Conservation (phyloP, 345 rosid genomes). For the Rhodomyrtus tomentosa region DNA sequence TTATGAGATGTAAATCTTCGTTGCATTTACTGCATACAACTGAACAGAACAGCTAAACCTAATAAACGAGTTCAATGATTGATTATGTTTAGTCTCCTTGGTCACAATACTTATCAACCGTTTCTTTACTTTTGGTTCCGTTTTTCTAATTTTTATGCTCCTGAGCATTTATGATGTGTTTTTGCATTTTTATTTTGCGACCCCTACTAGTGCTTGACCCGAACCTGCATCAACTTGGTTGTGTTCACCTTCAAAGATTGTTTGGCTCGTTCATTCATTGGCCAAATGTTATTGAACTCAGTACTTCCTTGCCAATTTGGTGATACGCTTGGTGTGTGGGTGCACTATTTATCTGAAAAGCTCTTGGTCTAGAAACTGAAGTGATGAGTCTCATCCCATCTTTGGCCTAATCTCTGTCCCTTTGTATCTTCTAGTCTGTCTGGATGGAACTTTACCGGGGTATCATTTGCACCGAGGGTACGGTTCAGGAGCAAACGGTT, state of each 20-base stretch:
- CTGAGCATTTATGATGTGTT: neutral
- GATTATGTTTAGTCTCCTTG: neutral
- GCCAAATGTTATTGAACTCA: neutral
- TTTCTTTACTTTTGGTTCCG: neutral
- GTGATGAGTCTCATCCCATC: neutral
- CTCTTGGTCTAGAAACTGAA: neutral
- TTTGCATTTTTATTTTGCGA: neutral
- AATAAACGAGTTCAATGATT: neutral
- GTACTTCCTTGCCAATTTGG: neutral
- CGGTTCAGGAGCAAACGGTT: conserved; percentile 32
- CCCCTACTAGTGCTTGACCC: neutral
- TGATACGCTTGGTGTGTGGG: neutral
- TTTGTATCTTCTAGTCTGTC: conserved; percentile 22
- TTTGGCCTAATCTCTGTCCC: neutral
- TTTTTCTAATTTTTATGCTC: neutral
- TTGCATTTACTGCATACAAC: neutral
- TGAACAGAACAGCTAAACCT: neutral
- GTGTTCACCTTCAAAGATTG: neutral
- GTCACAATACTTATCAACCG: neutral
- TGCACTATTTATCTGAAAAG: neutral
- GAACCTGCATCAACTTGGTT: neutral
- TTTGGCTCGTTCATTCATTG: neutral
- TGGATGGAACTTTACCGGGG: conserved; percentile 40
- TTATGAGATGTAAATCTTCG: neutral
- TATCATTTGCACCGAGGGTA: conserved; percentile 34